phyloP scores from a whole-genome alignment of 352 stramenopile genomes.

The Plasmopara viticola region DNA sequence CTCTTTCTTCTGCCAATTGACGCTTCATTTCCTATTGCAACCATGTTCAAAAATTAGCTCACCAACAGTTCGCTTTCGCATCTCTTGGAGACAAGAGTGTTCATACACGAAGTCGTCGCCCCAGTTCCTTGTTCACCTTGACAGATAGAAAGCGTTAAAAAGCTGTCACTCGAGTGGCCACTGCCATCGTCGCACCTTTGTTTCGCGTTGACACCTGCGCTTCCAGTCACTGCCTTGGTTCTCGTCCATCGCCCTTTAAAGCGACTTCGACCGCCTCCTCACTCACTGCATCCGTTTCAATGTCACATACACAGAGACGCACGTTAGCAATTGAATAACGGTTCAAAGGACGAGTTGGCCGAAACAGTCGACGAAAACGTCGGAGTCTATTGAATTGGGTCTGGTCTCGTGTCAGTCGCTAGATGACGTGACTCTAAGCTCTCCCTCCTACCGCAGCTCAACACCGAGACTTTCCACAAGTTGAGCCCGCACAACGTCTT shows the following conservation, averaged over 20 bases:
- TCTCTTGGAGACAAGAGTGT: neutral
- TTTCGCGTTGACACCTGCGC: conserved; percentile 57
- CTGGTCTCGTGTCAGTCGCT: too few relatives aligned
- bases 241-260: conserved; percentile 12
- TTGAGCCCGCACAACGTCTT: conserved; percentile 79
- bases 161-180: too few relatives aligned
- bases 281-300: conserved; percentile 25
- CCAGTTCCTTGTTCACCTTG: conserved; percentile 75
- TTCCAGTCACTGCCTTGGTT: conserved; percentile 43
- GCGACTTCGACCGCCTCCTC: conserved; percentile 11
- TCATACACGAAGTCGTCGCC: conserved; percentile 49
- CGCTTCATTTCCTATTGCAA: conserved; percentile 41
- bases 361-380: neutral
- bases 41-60: neutral
- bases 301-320: neutral
- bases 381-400: too few relatives aligned
- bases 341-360: neutral
- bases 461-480: conserved; percentile 77
- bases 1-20: conserved; percentile 36
- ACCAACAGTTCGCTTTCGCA: neutral
- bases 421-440: neutral
- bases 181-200: conserved; percentile 32
- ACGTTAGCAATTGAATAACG: conserved; percentile 7
- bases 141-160: conserved; percentile 4
- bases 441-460: conserved; percentile 79